Conservation (phyloP, 805 yeast genomes). For the Lipomyces chichibuensis region DNA sequence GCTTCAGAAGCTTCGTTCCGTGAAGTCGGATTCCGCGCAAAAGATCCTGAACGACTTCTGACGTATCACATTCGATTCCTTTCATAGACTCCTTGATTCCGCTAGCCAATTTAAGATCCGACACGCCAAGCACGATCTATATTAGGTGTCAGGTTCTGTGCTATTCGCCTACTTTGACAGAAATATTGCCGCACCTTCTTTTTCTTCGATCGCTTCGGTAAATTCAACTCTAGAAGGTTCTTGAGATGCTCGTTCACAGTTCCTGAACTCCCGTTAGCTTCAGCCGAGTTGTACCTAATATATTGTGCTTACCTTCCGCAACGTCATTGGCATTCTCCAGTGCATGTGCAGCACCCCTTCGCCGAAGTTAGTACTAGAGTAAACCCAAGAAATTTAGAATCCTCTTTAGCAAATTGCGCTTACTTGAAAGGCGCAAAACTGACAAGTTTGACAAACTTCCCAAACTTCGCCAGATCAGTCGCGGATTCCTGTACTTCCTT, state of each 20-base stretch:
- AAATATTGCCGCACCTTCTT: conserved; percentile 47
- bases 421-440: conserved; percentile 93
- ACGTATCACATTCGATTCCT: conserved; percentile 83
- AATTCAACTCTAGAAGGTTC: conserved; percentile 83
- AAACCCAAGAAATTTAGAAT: neutral
- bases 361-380: neutral
- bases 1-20: conserved; percentile 85
- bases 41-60: conserved; percentile 91
- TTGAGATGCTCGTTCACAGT: conserved; percentile 90
- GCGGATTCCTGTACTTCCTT: conserved; percentile 93
- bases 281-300: neutral
- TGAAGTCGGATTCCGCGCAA: conserved; percentile 92
- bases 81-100: conserved; percentile 91
- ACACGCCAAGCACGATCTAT: conserved; percentile 72
- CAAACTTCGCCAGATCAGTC: conserved; percentile 80
- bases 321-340: conserved; percentile 97
- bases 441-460: conserved; percentile 89
- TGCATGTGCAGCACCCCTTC: conserved; percentile 95
- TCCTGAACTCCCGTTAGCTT: conserved; percentile 17
- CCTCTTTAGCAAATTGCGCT: neutral
- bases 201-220: conserved; percentile 77
- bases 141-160: neutral
- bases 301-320: conserved; percentile 68
- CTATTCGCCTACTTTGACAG: neutral
- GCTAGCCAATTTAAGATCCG: conserved; percentile 95